Base-by-base conservation (phyloP, 2,329 filamentous ascomycete genomes). In the Colletotrichum eremochloae region DNA sequence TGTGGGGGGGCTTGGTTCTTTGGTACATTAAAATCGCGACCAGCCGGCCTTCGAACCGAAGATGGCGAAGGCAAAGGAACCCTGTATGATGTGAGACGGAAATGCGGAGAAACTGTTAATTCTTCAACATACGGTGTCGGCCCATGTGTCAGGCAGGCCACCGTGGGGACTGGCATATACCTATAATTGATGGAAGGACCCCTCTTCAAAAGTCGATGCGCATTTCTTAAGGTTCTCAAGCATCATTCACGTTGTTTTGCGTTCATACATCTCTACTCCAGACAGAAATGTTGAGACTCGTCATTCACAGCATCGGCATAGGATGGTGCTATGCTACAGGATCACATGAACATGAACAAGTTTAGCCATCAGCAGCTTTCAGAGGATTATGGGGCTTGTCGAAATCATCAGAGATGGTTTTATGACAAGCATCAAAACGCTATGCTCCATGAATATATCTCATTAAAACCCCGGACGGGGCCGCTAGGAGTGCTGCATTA, bases 1-100 rank as follows among this genome's bases (percentile, higher is more conserved):
- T 31, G 18, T 20, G 44, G 44, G 44, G 29, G 50, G 56, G 64
- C 63, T 20, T 63, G 36, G 61, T 67, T 38, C 20, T 68, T 6
- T 46, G 58, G 52, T 63, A 71, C 65, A 68, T 53, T 6, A 36
- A 53, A 3, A 48, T 20, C 36, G 44, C 15, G 11, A 33, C n/a
- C 44, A 4, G 46, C 40, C 50, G 24, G 20, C n/a, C 46, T 48
- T 48, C 8, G 12, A 20, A 7, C 6, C 2, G 31, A 18, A 38
- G 8, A 20, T 5, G 48, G 55, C 29, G 14, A n/a, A 20, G 31
- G 40, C 12, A 44, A 2, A 1, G 15, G 12, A 14, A 50, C 11
- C 24, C 7, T 6, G 11, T 24, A 40, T 57, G 38, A 38, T 8
- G 44, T 40, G 31, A 55, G n/a, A 5, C 15, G 20, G 31, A 14